Evolutionary conservation across 768 basidiomycete species (phyloP).

Genomic region (Hirschioporus abietinus): DNA sequence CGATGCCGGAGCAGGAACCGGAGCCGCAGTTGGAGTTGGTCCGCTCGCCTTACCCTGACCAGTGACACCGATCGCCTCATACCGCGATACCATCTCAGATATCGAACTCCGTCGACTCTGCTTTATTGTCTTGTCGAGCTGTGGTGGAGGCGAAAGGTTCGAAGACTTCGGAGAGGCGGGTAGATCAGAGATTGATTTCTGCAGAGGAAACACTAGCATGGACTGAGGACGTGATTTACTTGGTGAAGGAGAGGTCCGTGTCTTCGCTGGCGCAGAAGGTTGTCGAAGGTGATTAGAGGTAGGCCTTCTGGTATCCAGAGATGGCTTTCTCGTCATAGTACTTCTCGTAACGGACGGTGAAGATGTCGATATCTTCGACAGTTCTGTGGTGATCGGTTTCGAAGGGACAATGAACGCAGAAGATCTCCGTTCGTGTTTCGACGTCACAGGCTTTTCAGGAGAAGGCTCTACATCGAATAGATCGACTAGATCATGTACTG

Average conservation of each 20-base stretch:
- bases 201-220: constrained; percentile 63
- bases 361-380: constrained; percentile 20
- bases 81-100: constrained; percentile 80
- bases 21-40: neutral
- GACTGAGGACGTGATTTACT: constrained; percentile 70
- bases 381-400: constrained; percentile 21
- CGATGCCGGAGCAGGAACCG: constrained; percentile 1
- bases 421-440: constrained; percentile 16
- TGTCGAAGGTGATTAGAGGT: constrained; percentile 26
- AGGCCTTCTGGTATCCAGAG: constrained; percentile 17
- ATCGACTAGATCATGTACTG: constrained; percentile 79
- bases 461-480: constrained; percentile 49
- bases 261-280: constrained; percentile 23
- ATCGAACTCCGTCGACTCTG: constrained; percentile 66
- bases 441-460: constrained; percentile 2
- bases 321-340: constrained; percentile 13
- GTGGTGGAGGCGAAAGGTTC: constrained; percentile 35
- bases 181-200: constrained; percentile 37
- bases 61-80: constrained; percentile 55
- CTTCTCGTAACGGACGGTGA: constrained; percentile 9
- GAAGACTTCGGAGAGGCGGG: constrained; percentile 32
- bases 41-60: neutral
- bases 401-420: constrained; percentile 13
- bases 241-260: constrained; percentile 28
- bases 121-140: constrained; percentile 36